These are phyloP conservation scores for Arthroderma sp. DNA, from an alignment of 2,329 filamentous ascomycete genomes.

Conservation along the genomic window DNA sequence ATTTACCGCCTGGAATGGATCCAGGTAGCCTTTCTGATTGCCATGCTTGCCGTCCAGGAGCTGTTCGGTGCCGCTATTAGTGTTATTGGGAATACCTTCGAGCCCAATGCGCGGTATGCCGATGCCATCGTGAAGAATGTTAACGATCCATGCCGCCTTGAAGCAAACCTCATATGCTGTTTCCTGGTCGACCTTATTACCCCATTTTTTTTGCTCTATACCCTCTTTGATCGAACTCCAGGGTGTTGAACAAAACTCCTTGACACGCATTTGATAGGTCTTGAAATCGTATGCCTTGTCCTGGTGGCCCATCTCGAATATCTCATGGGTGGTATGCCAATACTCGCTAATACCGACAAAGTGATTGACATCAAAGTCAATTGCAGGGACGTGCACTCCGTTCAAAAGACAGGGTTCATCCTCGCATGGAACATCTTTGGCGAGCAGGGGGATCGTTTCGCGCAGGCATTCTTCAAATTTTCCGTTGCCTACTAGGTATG, in stretches of 20 bases:
- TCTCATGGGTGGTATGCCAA: conserved; percentile 95
- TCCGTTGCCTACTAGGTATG: conserved; percentile 68
- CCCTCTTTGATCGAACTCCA: conserved; percentile 66
- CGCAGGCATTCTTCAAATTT: conserved; percentile 73
- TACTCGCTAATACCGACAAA: conserved; percentile 97
- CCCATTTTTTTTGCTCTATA: conserved; percentile 55
- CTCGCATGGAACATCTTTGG: conserved; percentile 74
- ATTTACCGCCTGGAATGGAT: conserved; percentile 84
- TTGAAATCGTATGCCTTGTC: conserved; percentile 76
- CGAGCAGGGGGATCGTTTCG: conserved; percentile 71
- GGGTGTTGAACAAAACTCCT: conserved; percentile 69
- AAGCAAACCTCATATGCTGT: conserved; percentile 85
- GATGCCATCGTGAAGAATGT: conserved; percentile 89
- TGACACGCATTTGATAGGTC: conserved; percentile 75
- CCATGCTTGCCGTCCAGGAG: conserved; percentile 44
- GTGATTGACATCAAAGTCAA: conserved; percentile 95
- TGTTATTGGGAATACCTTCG: conserved; percentile 46
- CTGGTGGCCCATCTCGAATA: conserved; percentile 68
- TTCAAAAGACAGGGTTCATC: conserved; percentile 81
- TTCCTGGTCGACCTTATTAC: conserved; percentile 57
- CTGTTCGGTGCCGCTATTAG: conserved; percentile 60
- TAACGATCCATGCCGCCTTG: conserved; percentile 97
- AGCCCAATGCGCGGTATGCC: conserved; percentile 77
- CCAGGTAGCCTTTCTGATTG: conserved; percentile 62
- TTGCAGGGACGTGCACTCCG: conserved; percentile 82